Conservation (phyloP, 208 protist genomes). For the Crithidia bombi region DNA sequence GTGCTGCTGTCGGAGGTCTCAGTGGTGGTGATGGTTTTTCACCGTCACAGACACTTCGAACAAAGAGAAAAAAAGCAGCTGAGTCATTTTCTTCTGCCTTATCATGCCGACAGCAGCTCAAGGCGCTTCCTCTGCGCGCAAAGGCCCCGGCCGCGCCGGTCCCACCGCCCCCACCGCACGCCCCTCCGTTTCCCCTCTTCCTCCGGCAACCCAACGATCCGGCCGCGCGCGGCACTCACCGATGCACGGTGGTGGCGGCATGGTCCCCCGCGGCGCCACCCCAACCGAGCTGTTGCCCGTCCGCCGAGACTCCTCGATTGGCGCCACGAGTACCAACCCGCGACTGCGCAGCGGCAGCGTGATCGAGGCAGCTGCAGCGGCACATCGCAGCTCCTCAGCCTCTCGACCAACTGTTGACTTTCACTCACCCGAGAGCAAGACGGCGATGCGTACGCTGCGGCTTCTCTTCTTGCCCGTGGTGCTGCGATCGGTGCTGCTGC, state of each 20-base stretch:
- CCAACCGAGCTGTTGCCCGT: slow-evolving; percentile 30
- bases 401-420: slow-evolving; percentile 39
- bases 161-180: slow-evolving; percentile 9
- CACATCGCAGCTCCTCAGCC: slow-evolving; percentile 27
- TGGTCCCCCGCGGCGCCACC: slow-evolving; percentile 3
- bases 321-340: slow-evolving; percentile 57
- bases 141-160: not conserved
- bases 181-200: not conserved
- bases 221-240: not conserved
- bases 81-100: no score
- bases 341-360: slow-evolving; percentile 46
- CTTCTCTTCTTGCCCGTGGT: slow-evolving; percentile 66
- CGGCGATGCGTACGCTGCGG: slow-evolving; percentile 50
- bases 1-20: no score
- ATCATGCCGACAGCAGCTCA: slow-evolving; percentile 1
- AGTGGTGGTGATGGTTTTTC: no score
- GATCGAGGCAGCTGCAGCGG: slow-evolving; percentile 38
- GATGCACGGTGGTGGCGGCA: not conserved
- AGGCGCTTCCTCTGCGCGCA: not conserved
- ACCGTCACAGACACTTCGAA: no score
- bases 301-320: slow-evolving; percentile 62
- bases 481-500: slow-evolving; percentile 44
- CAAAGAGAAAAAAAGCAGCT: slow-evolving; percentile 6
- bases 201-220: not conserved
- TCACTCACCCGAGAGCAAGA: slow-evolving; percentile 36